Percentiles rank a stretch among this genome's conserved stretches.
Evolutionary conservation across 2,329 filamentous ascomycete genomes (phyloP).

Genomic region (Colletotrichum spaethianum): DNA sequence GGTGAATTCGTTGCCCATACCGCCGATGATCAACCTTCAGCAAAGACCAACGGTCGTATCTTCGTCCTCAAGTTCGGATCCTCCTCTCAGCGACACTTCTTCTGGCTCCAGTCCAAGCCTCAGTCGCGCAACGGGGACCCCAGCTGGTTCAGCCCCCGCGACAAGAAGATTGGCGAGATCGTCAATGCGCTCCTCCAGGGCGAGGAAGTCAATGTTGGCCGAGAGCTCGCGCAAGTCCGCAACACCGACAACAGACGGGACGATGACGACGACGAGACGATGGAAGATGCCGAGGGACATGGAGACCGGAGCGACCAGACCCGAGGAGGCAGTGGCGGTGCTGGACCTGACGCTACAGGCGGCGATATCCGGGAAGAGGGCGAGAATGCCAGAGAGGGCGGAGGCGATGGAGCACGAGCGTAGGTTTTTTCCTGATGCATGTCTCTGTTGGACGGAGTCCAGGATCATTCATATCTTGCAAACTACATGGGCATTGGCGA

Average conservation of each 20-base stretch:
- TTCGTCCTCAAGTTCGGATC: slow-evolving; percentile 95
- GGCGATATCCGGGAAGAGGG: slow-evolving; percentile 94
- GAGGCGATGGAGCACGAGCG: slow-evolving; percentile 98
- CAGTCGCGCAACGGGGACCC: slow-evolving; percentile 79
- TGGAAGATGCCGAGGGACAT: slow-evolving; percentile 82
- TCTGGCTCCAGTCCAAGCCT: slow-evolving; percentile 95
- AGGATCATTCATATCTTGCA: slow-evolving; percentile 26
- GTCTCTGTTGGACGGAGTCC: slow-evolving; percentile 24
- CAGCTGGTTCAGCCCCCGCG: slow-evolving; percentile 86
- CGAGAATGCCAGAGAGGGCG: slow-evolving; percentile 88
- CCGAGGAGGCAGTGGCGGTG: slow-evolving; percentile 80
- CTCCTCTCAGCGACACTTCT: slow-evolving; percentile 90
- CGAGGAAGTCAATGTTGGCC: slow-evolving; percentile 85
- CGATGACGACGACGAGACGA: slow-evolving; percentile 81
- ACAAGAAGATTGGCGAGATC: slow-evolving; percentile 89
- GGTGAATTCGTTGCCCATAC: slow-evolving; percentile 87
- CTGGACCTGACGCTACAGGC: slow-evolving; percentile 88
- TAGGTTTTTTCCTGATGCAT: slow-evolving; percentile 75
- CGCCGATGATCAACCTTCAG: slow-evolving; percentile 65
- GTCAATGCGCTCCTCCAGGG: slow-evolving; percentile 89
- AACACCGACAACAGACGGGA: slow-evolving; percentile 64
- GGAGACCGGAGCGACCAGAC: slow-evolving; percentile 71
- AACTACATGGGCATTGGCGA: slow-evolving; percentile 25
- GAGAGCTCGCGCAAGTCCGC: slow-evolving; percentile 77
- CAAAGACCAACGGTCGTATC: slow-evolving; percentile 87